These are phyloP conservation scores for Phytopythium cucurbitacearum DNA, from an alignment of 352 stramenopile species.

Conservation along the genomic window DNA sequence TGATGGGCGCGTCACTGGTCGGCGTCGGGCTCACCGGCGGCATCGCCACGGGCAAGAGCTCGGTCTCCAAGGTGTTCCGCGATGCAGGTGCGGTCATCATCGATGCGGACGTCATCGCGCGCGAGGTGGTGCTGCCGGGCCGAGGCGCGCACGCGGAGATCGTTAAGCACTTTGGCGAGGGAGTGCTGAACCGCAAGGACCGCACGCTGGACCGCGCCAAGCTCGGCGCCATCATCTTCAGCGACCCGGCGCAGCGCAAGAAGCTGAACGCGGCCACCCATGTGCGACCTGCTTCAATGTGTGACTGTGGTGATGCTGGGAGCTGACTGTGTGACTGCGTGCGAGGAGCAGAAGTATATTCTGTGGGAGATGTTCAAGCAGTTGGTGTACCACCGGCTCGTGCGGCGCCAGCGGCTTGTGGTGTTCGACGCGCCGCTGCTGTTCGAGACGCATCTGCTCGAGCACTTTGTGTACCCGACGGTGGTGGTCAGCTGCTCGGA, in stretches of 20 bases:
- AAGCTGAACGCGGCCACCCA: conserved; percentile 79
- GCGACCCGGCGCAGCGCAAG: conserved; percentile 60
- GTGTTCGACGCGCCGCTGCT: conserved; percentile 79
- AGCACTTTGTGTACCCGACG: conserved; percentile 80
- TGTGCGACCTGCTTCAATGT: too few relatives aligned
- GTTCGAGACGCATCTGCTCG: conserved; percentile 80
- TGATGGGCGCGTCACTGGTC: conserved; percentile 54
- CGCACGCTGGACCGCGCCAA: conserved; percentile 79
- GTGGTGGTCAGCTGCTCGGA: conserved; percentile 83
- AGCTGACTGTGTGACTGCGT: not conserved
- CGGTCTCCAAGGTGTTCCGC: conserved; percentile 60
- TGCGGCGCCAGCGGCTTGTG: conserved; percentile 64
- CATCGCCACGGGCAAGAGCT: conserved; percentile 84
- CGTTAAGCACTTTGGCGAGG: conserved; percentile 59
- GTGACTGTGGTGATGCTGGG: too few relatives aligned
- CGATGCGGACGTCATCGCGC: conserved; percentile 76
- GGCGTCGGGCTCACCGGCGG: conserved; percentile 78
- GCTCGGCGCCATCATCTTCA: conserved; percentile 84
- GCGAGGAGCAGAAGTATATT: conserved; percentile 64
- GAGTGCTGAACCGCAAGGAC: conserved; percentile 71
- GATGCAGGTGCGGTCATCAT: conserved; percentile 66
- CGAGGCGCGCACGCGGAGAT: conserved; percentile 72
- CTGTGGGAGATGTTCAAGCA: conserved; percentile 87
- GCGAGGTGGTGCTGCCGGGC: conserved; percentile 75
- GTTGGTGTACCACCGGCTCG: conserved; percentile 69